Evolutionary conservation across 257 asterid species (phyloP), one percentile per base, ranked within the genome.

Genomic region (Schizonepeta tenuifolia): DNA sequence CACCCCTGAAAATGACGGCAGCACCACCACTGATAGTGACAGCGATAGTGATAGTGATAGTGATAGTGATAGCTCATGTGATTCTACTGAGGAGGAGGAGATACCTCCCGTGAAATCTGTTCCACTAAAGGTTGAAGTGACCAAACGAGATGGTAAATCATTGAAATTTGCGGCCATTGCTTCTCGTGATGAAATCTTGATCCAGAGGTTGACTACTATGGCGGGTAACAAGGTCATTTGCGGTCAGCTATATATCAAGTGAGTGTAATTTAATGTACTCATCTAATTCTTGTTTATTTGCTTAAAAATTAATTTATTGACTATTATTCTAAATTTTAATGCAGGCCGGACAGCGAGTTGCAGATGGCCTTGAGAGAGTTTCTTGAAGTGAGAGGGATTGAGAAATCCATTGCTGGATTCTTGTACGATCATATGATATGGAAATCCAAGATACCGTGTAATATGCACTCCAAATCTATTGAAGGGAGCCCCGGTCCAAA

Each of bases 331-430:
- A n/a, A n/a, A n/a, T n/a, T n/a, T n/a, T n/a, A n/a, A n/a, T 22
- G 36, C 28, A 64, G n/a, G 13, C n/a, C 7, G 22, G 55, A 56
- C 2, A 22, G 66, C 10, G 57, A 40, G 18, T 40, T 70, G 76
- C 69, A 71, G 62, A 6, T 0, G 15, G 38, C 11, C 3, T 49
- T 56, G 24, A 20, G 38, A 7, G 51, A 46, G 22, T 71, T 44
- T 59, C 24, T 71, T 4, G 7, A 13, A 49, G 12, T 4, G 1
- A 71, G 61, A 71, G 76, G 69, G 61, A 33, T 60, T 28, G 22
- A 40, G 67, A 70, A 70, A 44, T 56, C 17, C 0, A 8, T 14
- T n/a, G 14, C 0, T 14, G 31, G 24, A 14, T 70, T 70, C 56
- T 56, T 70, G 75, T 53, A 35, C 38, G 10, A 68, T 10, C 17